Conservation (phyloP, 2,329 filamentous ascomycete species). For the Geoglossum cookeanum region DNA sequence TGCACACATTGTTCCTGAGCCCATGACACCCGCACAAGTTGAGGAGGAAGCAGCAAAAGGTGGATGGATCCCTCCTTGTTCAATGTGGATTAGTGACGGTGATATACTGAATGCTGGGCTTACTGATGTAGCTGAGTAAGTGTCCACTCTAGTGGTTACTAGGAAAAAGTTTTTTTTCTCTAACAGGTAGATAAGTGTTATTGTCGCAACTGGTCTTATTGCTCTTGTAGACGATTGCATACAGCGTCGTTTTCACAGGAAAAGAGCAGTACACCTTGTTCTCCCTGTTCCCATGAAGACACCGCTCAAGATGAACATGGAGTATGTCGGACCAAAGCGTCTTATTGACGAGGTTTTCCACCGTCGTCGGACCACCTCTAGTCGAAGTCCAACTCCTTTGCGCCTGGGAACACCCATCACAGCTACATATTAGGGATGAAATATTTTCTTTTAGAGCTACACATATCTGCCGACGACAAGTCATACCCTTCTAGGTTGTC, state of each 20-base stretch:
- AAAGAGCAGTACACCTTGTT: constrained; percentile 30
- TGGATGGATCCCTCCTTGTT: constrained; percentile 78
- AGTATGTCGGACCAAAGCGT: constrained; percentile 41
- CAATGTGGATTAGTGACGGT: constrained; percentile 73
- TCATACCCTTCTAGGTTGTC: not conserved
- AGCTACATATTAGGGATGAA: not conserved
- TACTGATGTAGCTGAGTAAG: constrained; percentile 78
- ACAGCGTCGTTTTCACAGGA: constrained; percentile 51
- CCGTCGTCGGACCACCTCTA: constrained; percentile 15
- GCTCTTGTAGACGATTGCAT: constrained; percentile 84
- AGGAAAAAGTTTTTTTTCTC: not conserved
- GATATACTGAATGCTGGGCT: constrained; percentile 41
- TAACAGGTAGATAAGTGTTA: constrained; percentile 37
- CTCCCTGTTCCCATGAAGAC: constrained; percentile 30
- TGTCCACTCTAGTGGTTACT: constrained; percentile 11
- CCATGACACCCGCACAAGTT: constrained; percentile 49
- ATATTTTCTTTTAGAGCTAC: not conserved
- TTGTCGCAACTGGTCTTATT: constrained; percentile 77
- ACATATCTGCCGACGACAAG: not conserved
- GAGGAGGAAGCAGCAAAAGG: constrained; percentile 56
- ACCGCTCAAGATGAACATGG: constrained; percentile 36
- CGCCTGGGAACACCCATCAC: not conserved
- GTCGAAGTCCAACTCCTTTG: not conserved
- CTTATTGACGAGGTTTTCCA: constrained; percentile 46
- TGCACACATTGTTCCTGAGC: constrained; percentile 72